These are phyloP conservation scores for Colletotrichum aenigma DNA, from an alignment of 2,329 filamentous ascomycete species.

Conservation along the genomic window DNA sequence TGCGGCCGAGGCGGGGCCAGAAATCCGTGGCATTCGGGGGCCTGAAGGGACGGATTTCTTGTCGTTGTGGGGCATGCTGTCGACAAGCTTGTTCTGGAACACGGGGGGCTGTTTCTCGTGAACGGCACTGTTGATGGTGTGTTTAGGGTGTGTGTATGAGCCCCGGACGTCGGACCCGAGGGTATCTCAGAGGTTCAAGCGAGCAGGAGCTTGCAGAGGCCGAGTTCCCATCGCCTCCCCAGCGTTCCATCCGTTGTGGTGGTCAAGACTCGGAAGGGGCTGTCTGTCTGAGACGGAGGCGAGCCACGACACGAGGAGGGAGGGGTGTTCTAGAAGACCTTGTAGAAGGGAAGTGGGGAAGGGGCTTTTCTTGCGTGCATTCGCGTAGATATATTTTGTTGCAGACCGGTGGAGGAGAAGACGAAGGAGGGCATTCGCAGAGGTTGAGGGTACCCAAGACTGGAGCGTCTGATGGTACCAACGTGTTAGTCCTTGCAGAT, in stretches of 20 bases:
- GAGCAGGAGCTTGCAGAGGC: not conserved
- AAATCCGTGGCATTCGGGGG: not conserved
- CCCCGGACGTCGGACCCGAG: not conserved
- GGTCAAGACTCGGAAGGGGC: not conserved
- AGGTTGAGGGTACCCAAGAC: not conserved
- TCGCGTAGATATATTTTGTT: constrained; percentile 4
- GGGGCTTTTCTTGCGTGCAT: constrained; percentile 1
- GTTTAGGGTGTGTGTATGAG: not conserved
- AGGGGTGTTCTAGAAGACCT: constrained; percentile 4
- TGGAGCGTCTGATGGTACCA: not conserved
- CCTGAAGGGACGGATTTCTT: not conserved
- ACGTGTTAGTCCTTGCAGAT: not conserved
- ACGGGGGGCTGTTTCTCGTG: constrained; percentile 1
- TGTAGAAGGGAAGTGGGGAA: constrained; percentile 3
- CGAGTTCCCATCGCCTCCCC: not conserved
- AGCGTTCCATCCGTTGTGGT: not conserved
- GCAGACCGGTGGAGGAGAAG: constrained; percentile 9
- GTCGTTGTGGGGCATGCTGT: not conserved
- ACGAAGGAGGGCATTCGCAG: not conserved
- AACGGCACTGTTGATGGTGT: not conserved
- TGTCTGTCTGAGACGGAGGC: not conserved
- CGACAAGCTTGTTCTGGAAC: constrained; percentile 9
- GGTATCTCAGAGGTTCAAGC: not conserved
- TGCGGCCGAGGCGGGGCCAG: not conserved
- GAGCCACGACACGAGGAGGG: not conserved